phyloP scores from a whole-genome alignment of 306 rosid species.

The cucumber (Cucumis sativus) region DNA sequence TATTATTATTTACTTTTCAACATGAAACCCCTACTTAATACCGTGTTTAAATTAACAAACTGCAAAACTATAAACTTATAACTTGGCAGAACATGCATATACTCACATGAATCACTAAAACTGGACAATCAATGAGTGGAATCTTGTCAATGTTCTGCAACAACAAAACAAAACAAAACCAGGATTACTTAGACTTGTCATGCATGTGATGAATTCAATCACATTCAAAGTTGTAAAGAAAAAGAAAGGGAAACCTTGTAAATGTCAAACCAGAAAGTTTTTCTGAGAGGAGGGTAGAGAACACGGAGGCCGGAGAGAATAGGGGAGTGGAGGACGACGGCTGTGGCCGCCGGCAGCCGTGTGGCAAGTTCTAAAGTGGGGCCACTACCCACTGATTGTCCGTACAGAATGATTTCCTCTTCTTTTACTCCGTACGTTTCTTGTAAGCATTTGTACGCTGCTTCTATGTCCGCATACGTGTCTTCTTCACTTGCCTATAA shows the following conservation, averaged over 20 bases:
- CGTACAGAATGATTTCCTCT: conserved; percentile 41
- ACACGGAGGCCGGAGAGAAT: conserved; percentile 58
- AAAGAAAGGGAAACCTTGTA: conserved; percentile 31
- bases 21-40: too few species aligned
- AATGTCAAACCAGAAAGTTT: conserved; percentile 64
- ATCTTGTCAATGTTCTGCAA: conserved; percentile 58
- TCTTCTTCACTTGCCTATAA: conserved; percentile 52
- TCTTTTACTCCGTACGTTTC: conserved; percentile 51
- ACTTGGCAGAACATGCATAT: too few species aligned
- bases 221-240: not conserved
- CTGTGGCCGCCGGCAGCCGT: conserved; percentile 37
- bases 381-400: conserved; percentile 68
- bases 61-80: too few species aligned
- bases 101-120: conserved; percentile 56
- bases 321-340: conserved; percentile 50
- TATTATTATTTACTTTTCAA: too few species aligned
- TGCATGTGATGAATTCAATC: not conserved
- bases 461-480: conserved; percentile 63
- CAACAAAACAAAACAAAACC: not conserved
- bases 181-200: not conserved
- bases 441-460: conserved; percentile 43
- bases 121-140: conserved; percentile 39
- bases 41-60: too few species aligned
- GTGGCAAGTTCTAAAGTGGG: conserved; percentile 48
- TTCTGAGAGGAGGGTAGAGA: conserved; percentile 40